phyloP scores from a whole-genome alignment of 768 basidiomycete species.

The Lentinula detonsa region DNA sequence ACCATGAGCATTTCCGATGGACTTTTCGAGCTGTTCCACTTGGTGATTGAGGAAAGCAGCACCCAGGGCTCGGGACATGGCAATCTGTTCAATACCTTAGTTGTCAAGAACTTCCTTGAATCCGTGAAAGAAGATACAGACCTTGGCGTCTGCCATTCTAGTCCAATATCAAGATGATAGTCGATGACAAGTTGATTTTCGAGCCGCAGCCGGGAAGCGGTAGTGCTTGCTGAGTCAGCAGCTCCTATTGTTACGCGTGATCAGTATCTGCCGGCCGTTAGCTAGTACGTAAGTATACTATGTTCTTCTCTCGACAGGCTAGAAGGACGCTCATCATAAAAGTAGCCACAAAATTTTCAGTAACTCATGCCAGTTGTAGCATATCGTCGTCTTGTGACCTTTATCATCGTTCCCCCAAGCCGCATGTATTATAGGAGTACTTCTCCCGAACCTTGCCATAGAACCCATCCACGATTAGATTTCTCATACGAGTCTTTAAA shows the following conservation, averaged over 20 bases:
- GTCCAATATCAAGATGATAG: background rate
- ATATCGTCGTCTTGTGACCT: too few relatives aligned
- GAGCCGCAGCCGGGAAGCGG: background rate
- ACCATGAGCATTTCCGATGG: constrained; percentile 40
- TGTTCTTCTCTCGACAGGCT: too few relatives aligned
- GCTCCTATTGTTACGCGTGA: background rate
- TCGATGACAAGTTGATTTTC: background rate
- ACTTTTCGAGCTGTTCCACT: constrained; percentile 82
- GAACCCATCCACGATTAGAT: too few relatives aligned
- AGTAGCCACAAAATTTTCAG: too few relatives aligned
- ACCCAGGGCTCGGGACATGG: constrained; percentile 83
- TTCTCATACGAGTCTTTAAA: too few relatives aligned
- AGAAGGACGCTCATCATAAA: too few relatives aligned
- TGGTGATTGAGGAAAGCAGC: constrained; percentile 85
- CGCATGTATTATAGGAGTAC: too few relatives aligned
- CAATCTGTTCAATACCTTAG: constrained; percentile 30
- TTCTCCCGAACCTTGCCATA: too few relatives aligned
- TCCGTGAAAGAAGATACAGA: background rate
- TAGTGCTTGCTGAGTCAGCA: background rate
- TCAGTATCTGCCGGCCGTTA: too few relatives aligned
- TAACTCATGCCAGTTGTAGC: too few relatives aligned
- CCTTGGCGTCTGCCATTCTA: background rate
- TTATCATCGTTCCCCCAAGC: too few relatives aligned
- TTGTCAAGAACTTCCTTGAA: background rate
- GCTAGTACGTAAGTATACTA: too few relatives aligned